Evolutionary conservation across 2,329 filamentous ascomycete species (phyloP), one percentile per base, ranked within the genome.

Genomic region (Diaporthe velutina): DNA sequence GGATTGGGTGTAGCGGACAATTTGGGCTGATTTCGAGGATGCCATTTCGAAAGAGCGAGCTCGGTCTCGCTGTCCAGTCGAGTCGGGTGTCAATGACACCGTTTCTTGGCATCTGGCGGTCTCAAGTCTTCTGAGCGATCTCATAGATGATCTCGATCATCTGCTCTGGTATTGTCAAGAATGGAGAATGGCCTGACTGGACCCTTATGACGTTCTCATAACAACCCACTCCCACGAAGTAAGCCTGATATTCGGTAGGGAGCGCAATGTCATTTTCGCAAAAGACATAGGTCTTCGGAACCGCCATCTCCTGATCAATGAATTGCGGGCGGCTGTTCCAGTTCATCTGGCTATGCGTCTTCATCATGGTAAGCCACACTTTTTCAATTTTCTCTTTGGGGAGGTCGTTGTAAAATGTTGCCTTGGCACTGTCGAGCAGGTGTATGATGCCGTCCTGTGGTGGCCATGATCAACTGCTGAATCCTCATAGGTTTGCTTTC

Each of bases 381-480:
- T 61, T 22, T 5, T 73, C 58, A 8, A 30, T 22, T 38, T 70
- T 45, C 4, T 73, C 73, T 15, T 35, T 10, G 15, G 40, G n/a
- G 7, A 75, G 25, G 25, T 70, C 70, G 17, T 54, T 75, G 70
- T 61, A 67, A 8, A 73, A 48, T 1, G 58, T 33, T 3, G 60
- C 30, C 70, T 73, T 73, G 3, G 70, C 73, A 10, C 42, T 55
- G 19, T 75, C 70, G 10, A 68, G 70, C 4, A 75, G 60, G 48
- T 75, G 54, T 72, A 73, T 75, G 22, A 75, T 61, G n/a, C 70
- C 70, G 25, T 68, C 70, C 73, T 73, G 25, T 68, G 10, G 25
- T 68, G 10, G 19, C 38, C 12, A 12, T 38, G 1, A 22, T 58
- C 42, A 72, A 25, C 40, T 25, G 9, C 28, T 35, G 40, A 3